Conservation (phyloP, 352 stramenopile species). For the Elongisporangium undulatum region DNA sequence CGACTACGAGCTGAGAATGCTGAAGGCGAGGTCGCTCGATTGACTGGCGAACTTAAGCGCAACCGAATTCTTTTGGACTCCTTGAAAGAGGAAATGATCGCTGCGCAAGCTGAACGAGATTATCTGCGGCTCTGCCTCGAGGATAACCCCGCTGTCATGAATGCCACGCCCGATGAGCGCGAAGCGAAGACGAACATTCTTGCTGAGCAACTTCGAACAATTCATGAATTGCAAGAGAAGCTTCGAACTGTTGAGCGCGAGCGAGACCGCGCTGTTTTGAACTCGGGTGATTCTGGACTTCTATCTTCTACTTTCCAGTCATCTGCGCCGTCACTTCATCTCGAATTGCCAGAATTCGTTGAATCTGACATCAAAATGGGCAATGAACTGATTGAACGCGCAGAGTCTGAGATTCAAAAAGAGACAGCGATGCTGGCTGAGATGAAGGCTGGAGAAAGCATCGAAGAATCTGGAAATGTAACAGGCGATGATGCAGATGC, state of each 20-base stretch:
- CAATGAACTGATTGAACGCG: constrained; percentile 57
- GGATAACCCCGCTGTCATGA: constrained; percentile 22
- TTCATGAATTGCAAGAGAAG: constrained; percentile 77
- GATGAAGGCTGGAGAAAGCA: constrained; percentile 47
- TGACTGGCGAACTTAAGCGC: constrained; percentile 75
- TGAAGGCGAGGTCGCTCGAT: constrained; percentile 69
- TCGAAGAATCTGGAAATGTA: constrained; percentile 26
- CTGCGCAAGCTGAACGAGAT: constrained; percentile 76
- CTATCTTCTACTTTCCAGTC: constrained; percentile 9
- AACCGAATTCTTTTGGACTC: constrained; percentile 72
- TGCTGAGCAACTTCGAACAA: constrained; percentile 76
- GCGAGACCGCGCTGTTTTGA: constrained; percentile 58
- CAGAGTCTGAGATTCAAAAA: constrained; percentile 74
- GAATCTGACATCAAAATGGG: constrained; percentile 53
- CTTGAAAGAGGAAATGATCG: constrained; percentile 86
- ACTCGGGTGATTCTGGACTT: constrained; percentile 12
- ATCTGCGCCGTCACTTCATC: constrained; percentile 14
- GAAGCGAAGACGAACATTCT: constrained; percentile 64
- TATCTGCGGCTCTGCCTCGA: constrained; percentile 71
- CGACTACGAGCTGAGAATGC: constrained; percentile 69
- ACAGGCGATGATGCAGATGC: constrained; percentile 32
- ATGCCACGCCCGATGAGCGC: constrained; percentile 26
- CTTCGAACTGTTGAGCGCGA: constrained; percentile 59
- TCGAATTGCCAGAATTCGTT: constrained; percentile 32
- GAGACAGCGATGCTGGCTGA: constrained; percentile 77